Base-by-base conservation (phyloP, 169 alveolate genomes). In the Cyclospora cayetanensis region DNA sequence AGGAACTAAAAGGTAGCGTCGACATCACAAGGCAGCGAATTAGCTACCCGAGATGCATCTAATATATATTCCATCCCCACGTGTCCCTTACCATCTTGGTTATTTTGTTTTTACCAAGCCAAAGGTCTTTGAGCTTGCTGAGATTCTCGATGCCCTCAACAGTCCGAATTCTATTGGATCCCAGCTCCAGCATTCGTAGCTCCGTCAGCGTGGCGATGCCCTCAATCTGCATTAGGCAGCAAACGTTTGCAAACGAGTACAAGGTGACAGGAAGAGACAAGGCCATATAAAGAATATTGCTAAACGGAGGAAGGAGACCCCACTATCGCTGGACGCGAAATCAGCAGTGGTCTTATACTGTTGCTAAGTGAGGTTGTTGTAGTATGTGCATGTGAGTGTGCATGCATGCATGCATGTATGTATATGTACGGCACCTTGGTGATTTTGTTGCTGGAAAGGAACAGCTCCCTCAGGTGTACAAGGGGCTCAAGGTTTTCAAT, bases 61-160 rank as follows among this genome's bases (percentile, higher is more conserved):
- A 74, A 11, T 20, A 20, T 20, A 5, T n/a, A n/a, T n/a, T n/a
- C n/a, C n/a, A n/a, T n/a, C 27, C 50, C n/a, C 50, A 41, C 29
- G 63, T 31, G 3, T 0, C 39, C 35, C 93, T 65, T 42, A 85
- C 84, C 95, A 93, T 80, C 37, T 50, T 60, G 4, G 92, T 70
- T 82, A 97, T 91, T 85, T 97, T 97, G 94, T 97, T 97, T 39
- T 96, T 95, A 31, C 99, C 99, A 37, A 97, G 92, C 98, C 98
- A 97, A 55, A 97, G 94, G 70, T 97, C 97, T 77, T 72, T 94
- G 55, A 97, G 94, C 29, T 86, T 43, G 66, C 46, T 42, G 72
- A 86, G 55, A 27, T 55, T 37, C 43, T 52, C 72, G 46, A 79
- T 74, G 55, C 66, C 82, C 29, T 25, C 82, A 9, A 90, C 41